phyloP scores from a whole-genome alignment of 371 early-diverging fungal species.

The Hamiltosporidium tvaerminnensis region DNA sequence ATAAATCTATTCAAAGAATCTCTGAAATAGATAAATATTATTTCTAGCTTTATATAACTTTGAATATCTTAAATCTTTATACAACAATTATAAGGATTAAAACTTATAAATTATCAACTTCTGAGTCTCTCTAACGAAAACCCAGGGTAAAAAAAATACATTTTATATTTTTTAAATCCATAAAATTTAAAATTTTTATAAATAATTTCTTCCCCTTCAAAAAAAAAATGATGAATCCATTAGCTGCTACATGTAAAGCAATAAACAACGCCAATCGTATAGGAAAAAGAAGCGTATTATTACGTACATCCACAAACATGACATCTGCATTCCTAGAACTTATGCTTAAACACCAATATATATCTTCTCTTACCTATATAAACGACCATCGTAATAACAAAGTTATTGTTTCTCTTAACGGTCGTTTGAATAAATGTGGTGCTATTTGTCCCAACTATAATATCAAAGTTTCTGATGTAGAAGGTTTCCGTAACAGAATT shows the following conservation, averaged over 20 bases:
- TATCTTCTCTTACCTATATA: slow-evolving; percentile 89
- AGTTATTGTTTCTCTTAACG: slow-evolving; percentile 89
- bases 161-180: no score
- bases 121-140: no score
- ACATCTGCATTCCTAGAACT: slow-evolving; percentile 85
- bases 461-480: slow-evolving; percentile 75
- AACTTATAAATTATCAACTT: no score
- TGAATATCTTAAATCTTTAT: no score
- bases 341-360: slow-evolving; percentile 97
- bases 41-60: no score
- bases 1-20: no score
- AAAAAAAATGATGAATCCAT: not conserved
- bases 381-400: slow-evolving; percentile 96
- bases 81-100: no score
- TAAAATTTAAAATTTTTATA: no score
- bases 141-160: no score
- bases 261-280: slow-evolving; percentile 94
- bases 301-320: slow-evolving; percentile 86
- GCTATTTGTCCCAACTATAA: slow-evolving; percentile 97
- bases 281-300: slow-evolving; percentile 86
- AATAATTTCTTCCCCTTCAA: no score
- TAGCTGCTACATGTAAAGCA: slow-evolving; percentile 56
- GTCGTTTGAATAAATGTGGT: slow-evolving; percentile 98
- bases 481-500: slow-evolving; percentile 86
- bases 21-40: no score